Percentiles rank a stretch among this genome's conserved stretches.
These are phyloP conservation scores for Trametes sp. DNA, from an alignment of 1,284 basidiomycete genomes.

Conservation along the genomic window DNA sequence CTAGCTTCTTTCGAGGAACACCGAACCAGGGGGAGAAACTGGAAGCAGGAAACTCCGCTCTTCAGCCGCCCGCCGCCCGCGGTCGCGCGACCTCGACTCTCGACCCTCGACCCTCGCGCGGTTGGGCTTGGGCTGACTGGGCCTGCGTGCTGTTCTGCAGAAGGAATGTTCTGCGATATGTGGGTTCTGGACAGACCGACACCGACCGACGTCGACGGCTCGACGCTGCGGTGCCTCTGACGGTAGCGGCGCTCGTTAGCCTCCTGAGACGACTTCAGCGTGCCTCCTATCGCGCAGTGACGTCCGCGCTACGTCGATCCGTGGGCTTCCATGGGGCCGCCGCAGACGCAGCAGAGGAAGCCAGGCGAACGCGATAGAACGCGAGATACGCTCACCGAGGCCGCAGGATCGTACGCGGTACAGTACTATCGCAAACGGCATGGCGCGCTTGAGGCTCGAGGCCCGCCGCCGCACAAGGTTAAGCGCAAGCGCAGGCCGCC, in stretches of 20 bases:
- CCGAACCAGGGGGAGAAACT: no score
- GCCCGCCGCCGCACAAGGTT: background rate
- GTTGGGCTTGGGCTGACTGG: no score
- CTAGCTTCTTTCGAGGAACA: conserved; percentile 17
- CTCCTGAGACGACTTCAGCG: no score
- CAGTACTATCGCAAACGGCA: no score
- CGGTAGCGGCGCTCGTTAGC: background rate
- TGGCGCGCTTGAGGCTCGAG: no score
- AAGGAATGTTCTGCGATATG: background rate
- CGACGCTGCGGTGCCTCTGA: background rate
- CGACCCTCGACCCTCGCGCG: no score
- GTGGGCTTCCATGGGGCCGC: no score
- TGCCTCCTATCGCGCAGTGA: no score
- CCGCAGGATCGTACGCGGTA: no score
- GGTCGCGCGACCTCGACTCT: background rate
- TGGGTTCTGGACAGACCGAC: background rate
- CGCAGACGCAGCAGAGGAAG: no score
- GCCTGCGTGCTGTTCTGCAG: background rate
- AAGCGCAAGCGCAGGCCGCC: background rate
- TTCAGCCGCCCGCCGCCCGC: conserved; percentile 6
- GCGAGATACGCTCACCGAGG: background rate
- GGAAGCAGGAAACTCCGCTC: conserved; percentile 24
- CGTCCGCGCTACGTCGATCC: no score
- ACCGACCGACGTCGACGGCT: background rate
- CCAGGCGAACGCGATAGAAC: background rate